Evolutionary conservation across 179 eudicot species (phyloP).

Genomic region (Heliamphora pulchella): DNA sequence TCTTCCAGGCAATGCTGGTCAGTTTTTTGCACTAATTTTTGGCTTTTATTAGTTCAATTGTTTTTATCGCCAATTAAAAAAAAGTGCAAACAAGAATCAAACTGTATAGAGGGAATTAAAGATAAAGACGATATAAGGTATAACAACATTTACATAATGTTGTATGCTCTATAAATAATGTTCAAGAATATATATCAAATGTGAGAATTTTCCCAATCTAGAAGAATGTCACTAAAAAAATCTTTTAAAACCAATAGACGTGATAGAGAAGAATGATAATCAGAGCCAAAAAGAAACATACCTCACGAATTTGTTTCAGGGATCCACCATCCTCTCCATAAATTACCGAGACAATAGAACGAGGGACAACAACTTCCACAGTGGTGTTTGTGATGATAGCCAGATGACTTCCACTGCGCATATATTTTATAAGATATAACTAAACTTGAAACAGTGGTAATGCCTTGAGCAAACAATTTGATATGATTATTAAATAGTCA

Average conservation of each 20-base stretch:
- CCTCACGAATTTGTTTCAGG: conserved; percentile 78
- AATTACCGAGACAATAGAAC: conserved; percentile 70
- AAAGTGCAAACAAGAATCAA: too few species aligned
- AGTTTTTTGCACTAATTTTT: too few species aligned
- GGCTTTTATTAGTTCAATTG: too few species aligned
- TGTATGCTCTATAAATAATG: neutral
- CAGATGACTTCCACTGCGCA: conserved; percentile 54
- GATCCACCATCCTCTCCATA: conserved; percentile 95
- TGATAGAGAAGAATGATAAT: neutral
- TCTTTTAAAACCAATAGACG: neutral
- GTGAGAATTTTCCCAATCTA: neutral
- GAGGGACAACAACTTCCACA: conserved; percentile 88
- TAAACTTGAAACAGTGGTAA: neutral
- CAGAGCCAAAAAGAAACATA: conserved; percentile 19
- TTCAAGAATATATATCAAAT: neutral
- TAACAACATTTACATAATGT: neutral
- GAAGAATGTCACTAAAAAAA: neutral
- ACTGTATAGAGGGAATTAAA: too few species aligned
- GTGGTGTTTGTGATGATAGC: conserved; percentile 79
- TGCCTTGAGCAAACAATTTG: conserved; percentile 13
- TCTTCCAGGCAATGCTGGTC: too few species aligned
- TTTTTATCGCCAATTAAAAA: too few species aligned
- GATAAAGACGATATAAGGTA: neutral
- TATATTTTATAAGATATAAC: conserved; percentile 12
- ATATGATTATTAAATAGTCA: neutral